Percentiles rank a stretch among this genome's conserved stretches.
Conservation (phyloP, 305 asterid genomes). For the Nicotiana rustica region DNA sequence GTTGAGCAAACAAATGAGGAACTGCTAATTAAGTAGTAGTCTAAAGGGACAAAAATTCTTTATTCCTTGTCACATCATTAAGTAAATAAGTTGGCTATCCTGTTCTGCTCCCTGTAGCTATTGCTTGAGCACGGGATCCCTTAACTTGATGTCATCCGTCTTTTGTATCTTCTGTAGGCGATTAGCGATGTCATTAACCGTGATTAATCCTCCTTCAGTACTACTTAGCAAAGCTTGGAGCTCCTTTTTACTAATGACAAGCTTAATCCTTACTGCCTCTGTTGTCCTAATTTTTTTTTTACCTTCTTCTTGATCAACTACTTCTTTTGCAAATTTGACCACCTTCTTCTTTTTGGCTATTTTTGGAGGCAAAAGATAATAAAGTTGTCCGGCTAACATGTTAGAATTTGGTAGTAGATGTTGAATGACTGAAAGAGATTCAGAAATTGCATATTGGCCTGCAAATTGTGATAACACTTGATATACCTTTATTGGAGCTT, state of each 20-base stretch:
- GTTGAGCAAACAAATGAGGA: slow-evolving; percentile 12
- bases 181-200: slow-evolving; percentile 27
- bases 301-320: slow-evolving; percentile 34
- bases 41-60: background rate
- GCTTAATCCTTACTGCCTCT: slow-evolving; percentile 41
- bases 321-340: slow-evolving; percentile 23
- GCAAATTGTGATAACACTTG: slow-evolving; percentile 57
- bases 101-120: background rate
- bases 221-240: slow-evolving; percentile 30
- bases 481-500: slow-evolving; percentile 62
- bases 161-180: background rate
- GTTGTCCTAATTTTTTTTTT: slow-evolving; percentile 10
- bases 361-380: slow-evolving; percentile 57
- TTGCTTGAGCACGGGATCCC: no score
- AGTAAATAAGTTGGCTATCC: background rate
- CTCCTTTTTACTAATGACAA: slow-evolving; percentile 37
- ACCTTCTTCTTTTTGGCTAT: slow-evolving; percentile 27
- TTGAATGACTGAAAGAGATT: slow-evolving; percentile 52
- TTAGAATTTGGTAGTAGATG: slow-evolving; percentile 61
- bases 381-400: slow-evolving; percentile 57
- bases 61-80: background rate
- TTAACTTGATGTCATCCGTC: background rate
- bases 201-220: slow-evolving; percentile 27
- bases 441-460: slow-evolving; percentile 63
- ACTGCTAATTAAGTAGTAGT: background rate